Conservation (phyloP, 352 stramenopile genomes). For the Pythium vanterpoolii region DNA sequence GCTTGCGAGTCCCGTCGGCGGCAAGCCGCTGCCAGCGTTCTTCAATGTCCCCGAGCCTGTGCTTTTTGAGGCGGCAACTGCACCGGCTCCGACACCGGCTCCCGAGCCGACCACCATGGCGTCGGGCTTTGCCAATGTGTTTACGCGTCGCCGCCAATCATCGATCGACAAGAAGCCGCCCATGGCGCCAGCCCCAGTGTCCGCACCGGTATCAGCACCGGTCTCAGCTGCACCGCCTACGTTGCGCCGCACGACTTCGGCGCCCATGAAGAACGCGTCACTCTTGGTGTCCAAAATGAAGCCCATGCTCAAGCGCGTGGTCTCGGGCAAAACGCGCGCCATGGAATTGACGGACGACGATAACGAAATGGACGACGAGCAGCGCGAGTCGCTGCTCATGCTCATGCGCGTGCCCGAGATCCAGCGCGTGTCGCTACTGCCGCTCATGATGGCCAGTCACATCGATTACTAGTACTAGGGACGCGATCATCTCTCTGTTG, state of each 20-base stretch:
- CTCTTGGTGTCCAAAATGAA: conserved; percentile 70
- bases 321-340: conserved; percentile 20
- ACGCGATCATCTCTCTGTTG: neutral
- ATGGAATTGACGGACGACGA: neutral
- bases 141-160: conserved; percentile 24
- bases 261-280: conserved; percentile 34
- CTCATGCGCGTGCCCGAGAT: conserved; percentile 61
- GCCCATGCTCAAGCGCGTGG: conserved; percentile 46
- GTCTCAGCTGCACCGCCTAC: too few species aligned
- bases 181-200: conserved; percentile 14
- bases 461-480: conserved; percentile 17
- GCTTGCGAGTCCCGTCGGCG: conserved; percentile 21
- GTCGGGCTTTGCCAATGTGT: conserved; percentile 18
- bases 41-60: neutral
- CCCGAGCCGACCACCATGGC: neutral
- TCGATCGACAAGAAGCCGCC: conserved; percentile 31
- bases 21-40: conserved; percentile 7
- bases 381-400: conserved; percentile 57
- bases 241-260: conserved; percentile 25
- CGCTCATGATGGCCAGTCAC: conserved; percentile 57
- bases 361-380: conserved; percentile 25
- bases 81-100: neutral
- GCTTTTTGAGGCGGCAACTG: neutral
- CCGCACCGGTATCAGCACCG: too few species aligned
- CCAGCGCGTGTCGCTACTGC: conserved; percentile 45